Percentiles rank a stretch among this genome's conserved stretches.
Evolutionary conservation across 2,329 filamentous ascomycete species (phyloP).

Genomic region (Pseudocercospora cruenta): DNA sequence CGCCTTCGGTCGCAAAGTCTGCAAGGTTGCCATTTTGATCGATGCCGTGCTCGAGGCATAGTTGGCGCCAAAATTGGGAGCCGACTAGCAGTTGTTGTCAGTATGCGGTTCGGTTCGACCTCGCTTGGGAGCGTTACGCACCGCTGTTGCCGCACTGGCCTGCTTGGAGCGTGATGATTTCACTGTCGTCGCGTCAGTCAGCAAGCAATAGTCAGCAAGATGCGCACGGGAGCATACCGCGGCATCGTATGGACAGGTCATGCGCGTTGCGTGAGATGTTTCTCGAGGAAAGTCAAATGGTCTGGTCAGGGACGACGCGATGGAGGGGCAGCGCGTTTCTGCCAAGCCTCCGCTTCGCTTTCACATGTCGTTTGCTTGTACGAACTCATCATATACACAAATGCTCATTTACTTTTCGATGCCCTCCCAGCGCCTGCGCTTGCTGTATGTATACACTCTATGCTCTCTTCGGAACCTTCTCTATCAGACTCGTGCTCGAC

Average conservation of each 20-base stretch:
- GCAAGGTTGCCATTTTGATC: slow-evolving; percentile 96
- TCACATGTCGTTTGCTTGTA: background rate
- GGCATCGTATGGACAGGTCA: slow-evolving; percentile 11
- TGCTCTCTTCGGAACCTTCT: slow-evolving; percentile 16
- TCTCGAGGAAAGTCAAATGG: slow-evolving; percentile 5
- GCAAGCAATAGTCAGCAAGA: no score
- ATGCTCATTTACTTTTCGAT: background rate
- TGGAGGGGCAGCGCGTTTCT: slow-evolving; percentile 2
- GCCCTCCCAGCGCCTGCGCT: background rate
- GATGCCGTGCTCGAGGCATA: slow-evolving; percentile 97
- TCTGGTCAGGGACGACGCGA: slow-evolving; percentile 12
- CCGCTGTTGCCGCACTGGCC: slow-evolving; percentile 99
- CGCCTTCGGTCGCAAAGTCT: slow-evolving; percentile 95
- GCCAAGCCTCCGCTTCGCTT: background rate
- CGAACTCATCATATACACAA: background rate
- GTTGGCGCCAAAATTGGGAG: slow-evolving; percentile 97
- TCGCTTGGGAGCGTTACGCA: slow-evolving; percentile 57
- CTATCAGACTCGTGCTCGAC: slow-evolving; percentile 19
- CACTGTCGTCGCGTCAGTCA: slow-evolving; percentile 57
- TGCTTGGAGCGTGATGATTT: slow-evolving; percentile 99
- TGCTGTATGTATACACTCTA: slow-evolving; percentile 1
- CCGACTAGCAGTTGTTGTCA: slow-evolving; percentile 66
- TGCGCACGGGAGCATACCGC: slow-evolving; percentile 15
- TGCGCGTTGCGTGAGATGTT: slow-evolving; percentile 2
- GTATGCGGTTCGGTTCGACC: slow-evolving; percentile 11